Evolutionary conservation across 1,139 yeast species (phyloP).

Genomic region (Spathaspora sp.): DNA sequence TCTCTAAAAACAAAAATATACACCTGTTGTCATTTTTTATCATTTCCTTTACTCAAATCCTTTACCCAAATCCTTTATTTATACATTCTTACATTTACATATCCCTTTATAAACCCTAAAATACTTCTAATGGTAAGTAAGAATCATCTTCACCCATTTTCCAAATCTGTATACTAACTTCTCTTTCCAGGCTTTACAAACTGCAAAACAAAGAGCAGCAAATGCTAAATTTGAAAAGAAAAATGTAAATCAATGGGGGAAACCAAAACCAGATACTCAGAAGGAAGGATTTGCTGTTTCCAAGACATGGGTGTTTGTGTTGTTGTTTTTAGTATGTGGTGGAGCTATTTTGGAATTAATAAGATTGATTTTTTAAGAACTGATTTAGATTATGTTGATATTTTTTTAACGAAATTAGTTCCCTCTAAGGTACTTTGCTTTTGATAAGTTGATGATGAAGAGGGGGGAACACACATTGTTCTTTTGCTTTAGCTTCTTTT

Average conservation of each 20-base stretch:
- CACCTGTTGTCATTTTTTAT: slow-evolving; percentile 2
- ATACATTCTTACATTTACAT: too few relatives aligned
- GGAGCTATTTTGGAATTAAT: slow-evolving; percentile 78
- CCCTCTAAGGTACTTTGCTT: background rate
- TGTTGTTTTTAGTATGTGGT: slow-evolving; percentile 74
- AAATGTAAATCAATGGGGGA: slow-evolving; percentile 69
- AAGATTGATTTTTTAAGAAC: slow-evolving; percentile 49
- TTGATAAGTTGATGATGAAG: slow-evolving; percentile 1
- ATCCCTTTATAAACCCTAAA: background rate
- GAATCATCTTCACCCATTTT: background rate
- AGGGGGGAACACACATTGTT: background rate
- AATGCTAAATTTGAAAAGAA: slow-evolving; percentile 77
- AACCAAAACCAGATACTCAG: slow-evolving; percentile 37
- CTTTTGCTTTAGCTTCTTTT: background rate
- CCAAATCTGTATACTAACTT: background rate
- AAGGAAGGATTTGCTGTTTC: slow-evolving; percentile 50
- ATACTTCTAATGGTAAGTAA: background rate
- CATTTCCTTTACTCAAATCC: background rate
- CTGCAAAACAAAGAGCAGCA: slow-evolving; percentile 83
- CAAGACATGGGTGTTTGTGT: slow-evolving; percentile 56
- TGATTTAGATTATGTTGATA: slow-evolving; percentile 2
- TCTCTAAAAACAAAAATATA: background rate
- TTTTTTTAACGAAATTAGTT: background rate
- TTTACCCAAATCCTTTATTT: too few relatives aligned
- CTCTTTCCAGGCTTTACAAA: slow-evolving; percentile 50